A percentile compares a stretch with the other conserved stretches of the same genome.
Conservation (phyloP, 495 filamentous ascomycete species). For the Neurospora africana region DNA sequence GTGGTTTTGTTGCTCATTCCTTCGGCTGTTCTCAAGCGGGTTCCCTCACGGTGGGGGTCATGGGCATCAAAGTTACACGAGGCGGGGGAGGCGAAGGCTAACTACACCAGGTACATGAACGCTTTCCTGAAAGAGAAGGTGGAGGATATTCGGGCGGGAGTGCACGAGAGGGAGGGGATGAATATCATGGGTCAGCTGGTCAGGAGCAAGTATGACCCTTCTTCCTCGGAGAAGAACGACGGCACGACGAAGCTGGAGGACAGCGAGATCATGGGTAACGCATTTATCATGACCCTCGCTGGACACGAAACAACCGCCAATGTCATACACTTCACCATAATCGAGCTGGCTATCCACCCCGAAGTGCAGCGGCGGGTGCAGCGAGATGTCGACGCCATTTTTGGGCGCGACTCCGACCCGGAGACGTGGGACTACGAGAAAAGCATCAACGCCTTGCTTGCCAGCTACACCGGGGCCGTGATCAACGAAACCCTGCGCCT, state of each 20-base stretch:
- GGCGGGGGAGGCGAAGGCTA: slow-evolving; percentile 41
- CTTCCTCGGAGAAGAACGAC: slow-evolving; percentile 3
- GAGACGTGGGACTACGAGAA: slow-evolving; percentile 53
- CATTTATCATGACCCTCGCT: slow-evolving; percentile 60
- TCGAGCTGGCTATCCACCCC: slow-evolving; percentile 51
- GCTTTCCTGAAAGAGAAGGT: slow-evolving; percentile 50
- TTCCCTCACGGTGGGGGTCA: not conserved
- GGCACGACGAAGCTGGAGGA: slow-evolving; percentile 28
- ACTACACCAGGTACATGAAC: slow-evolving; percentile 55
- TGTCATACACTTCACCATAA: slow-evolving; percentile 49
- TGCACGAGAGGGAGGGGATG: slow-evolving; percentile 37
- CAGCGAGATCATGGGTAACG: slow-evolving; percentile 57
- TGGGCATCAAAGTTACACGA: not conserved
- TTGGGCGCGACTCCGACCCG: slow-evolving; percentile 37
- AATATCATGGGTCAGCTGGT: slow-evolving; percentile 55
- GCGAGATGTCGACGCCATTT: slow-evolving; percentile 46
- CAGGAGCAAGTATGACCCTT: slow-evolving; percentile 30
- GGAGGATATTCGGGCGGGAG: slow-evolving; percentile 35
- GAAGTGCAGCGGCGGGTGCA: slow-evolving; percentile 48
- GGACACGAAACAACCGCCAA: slow-evolving; percentile 68
- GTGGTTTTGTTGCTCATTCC: slow-evolving; percentile 44
- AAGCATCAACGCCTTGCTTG: slow-evolving; percentile 44
- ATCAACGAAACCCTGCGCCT: slow-evolving; percentile 60
- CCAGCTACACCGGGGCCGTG: slow-evolving; percentile 52
- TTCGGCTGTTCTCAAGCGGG: slow-evolving; percentile 30